A percentile compares a stretch with the other conserved stretches of the same genome.
Evolutionary conservation across 2,329 filamentous ascomycete genomes (phyloP).

Genomic region (Penicillium sp.): DNA sequence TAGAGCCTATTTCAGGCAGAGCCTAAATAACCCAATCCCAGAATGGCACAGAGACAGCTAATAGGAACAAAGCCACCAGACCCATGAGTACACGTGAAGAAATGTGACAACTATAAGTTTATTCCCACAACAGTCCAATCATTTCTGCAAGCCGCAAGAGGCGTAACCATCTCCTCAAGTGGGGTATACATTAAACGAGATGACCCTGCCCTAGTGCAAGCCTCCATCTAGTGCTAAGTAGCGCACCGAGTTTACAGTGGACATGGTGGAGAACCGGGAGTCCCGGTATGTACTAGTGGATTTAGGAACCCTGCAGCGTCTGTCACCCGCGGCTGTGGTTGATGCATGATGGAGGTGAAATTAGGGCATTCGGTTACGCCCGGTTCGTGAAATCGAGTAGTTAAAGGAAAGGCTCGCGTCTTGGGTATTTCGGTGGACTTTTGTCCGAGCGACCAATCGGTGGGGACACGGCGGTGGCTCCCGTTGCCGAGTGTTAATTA

Average conservation of each 20-base stretch:
- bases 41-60: not conserved
- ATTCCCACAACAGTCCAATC: constrained; percentile 1
- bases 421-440: constrained; percentile 13
- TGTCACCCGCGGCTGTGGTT: not conserved
- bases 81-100: too few species aligned
- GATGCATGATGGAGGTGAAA: not conserved
- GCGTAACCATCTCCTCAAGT: not conserved
- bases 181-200: not conserved
- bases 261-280: not conserved
- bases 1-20: constrained; percentile 9
- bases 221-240: not conserved
- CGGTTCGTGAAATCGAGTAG: constrained; percentile 19
- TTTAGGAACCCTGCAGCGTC: not conserved
- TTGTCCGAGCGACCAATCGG: constrained; percentile 10
- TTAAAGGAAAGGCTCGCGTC: constrained; percentile 25
- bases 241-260: not conserved
- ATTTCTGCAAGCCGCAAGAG: not conserved
- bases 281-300: not conserved
- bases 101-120: too few species aligned
- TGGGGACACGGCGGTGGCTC: not conserved
- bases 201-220: not conserved
- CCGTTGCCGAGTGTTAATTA: not conserved
- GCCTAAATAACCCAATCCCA: not conserved
- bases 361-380: not conserved
- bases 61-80: not conserved